Conservation (phyloP, 1,139 yeast species). For the Diutina scorzettiae region DNA sequence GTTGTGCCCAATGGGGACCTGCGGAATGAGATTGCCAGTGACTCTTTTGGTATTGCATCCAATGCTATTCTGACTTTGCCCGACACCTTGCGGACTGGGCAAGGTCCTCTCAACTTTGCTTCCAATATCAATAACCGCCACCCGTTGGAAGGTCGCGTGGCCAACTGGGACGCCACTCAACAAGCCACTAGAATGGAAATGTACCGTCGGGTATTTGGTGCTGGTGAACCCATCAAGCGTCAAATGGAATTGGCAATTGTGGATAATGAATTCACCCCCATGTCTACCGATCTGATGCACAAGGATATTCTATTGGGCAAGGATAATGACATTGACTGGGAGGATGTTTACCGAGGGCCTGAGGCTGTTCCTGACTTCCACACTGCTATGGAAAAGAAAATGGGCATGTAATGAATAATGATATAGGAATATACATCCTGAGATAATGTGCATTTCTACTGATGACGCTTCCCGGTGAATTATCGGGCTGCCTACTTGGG, state of each 20-base stretch:
- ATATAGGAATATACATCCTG: constrained; percentile 4
- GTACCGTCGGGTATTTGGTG: constrained; percentile 76
- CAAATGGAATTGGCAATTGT: constrained; percentile 76
- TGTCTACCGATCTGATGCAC: constrained; percentile 47
- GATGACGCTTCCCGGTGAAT: not conserved
- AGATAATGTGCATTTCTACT: not conserved
- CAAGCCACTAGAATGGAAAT: constrained; percentile 60
- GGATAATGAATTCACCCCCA: constrained; percentile 68
- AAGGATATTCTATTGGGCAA: constrained; percentile 68
- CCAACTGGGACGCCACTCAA: constrained; percentile 74
- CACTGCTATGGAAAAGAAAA: constrained; percentile 53
- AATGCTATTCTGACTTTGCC: constrained; percentile 51
- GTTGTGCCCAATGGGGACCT: not conserved
- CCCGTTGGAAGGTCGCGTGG: constrained; percentile 69
- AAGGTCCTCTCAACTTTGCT: constrained; percentile 51
- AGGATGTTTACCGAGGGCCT: constrained; percentile 67
- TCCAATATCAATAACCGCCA: constrained; percentile 73
- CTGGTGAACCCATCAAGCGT: constrained; percentile 87
- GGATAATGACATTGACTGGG: constrained; percentile 81
- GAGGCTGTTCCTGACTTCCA: constrained; percentile 42
- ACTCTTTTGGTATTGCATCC: constrained; percentile 35
- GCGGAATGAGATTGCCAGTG: constrained; percentile 1
- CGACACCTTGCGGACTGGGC: constrained; percentile 43
- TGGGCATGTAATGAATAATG: constrained; percentile 34
- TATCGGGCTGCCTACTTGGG: too few species aligned